Evolutionary conservation across 768 basidiomycete genomes (phyloP).

Genomic region (Asterophora parasitica): DNA sequence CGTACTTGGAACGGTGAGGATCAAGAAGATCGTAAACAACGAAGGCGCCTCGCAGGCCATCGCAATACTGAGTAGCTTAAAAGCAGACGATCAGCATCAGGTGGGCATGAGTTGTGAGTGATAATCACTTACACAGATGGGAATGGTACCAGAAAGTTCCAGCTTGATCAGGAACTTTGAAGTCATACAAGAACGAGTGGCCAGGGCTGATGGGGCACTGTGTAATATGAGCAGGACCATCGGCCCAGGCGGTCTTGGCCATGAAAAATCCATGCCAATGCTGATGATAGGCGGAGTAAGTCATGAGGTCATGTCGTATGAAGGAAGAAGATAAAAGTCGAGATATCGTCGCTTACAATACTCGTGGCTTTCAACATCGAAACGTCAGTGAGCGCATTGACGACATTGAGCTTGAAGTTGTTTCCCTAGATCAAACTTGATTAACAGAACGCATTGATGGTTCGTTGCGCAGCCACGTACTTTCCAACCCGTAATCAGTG

Average conservation of each 20-base stretch:
- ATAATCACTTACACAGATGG: constrained; percentile 26
- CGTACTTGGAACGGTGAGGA: constrained; percentile 31
- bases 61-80: constrained; percentile 40
- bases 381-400: constrained; percentile 40
- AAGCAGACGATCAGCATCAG: too few species aligned
- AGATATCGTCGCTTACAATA: constrained; percentile 32
- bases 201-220: constrained; percentile 38
- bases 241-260: constrained; percentile 31
- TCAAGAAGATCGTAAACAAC: constrained; percentile 20
- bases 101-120: neutral
- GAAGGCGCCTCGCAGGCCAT: constrained; percentile 35
- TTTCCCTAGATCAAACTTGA: constrained; percentile 27
- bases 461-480: constrained; percentile 8
- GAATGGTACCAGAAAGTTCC: constrained; percentile 36
- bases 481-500: constrained; percentile 27
- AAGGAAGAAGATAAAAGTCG: too few species aligned
- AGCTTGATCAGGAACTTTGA: constrained; percentile 29
- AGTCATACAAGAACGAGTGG: constrained; percentile 30
- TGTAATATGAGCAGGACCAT: constrained; percentile 32
- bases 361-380: constrained; percentile 47
- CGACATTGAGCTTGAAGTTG: constrained; percentile 42
- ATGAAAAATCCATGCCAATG: constrained; percentile 33
- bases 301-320: too few species aligned
- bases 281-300: constrained; percentile 8
- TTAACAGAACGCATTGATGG: neutral